phyloP scores from a whole-genome alignment of 2,329 filamentous ascomycete species.

The Aspergillus caelatus region DNA sequence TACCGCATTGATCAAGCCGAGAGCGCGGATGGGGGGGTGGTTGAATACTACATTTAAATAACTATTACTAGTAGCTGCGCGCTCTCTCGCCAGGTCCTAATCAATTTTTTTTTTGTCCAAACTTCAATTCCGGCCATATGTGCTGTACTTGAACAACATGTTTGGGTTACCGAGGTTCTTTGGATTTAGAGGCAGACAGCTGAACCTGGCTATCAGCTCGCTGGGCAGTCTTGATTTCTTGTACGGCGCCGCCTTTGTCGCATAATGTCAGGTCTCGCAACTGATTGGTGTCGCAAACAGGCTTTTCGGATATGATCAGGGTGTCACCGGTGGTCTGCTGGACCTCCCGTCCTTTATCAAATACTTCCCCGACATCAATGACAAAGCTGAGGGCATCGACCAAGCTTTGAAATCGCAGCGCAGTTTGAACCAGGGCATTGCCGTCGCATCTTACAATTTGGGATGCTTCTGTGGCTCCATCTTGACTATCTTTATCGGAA shows the following conservation, averaged over 20 bases:
- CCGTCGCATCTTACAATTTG: slow-evolving; percentile 47
- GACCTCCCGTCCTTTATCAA: slow-evolving; percentile 43
- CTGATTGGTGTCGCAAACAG: slow-evolving; percentile 20
- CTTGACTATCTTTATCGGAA: slow-evolving; percentile 52
- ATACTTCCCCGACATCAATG: slow-evolving; percentile 40
- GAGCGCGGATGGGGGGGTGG: not conserved
- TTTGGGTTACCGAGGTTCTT: slow-evolving; percentile 33
- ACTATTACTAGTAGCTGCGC: slow-evolving; percentile 16
- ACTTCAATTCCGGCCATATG: slow-evolving; percentile 13
- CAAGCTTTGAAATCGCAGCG: slow-evolving; percentile 18
- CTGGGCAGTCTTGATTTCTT: slow-evolving; percentile 48
- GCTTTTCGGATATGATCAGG: slow-evolving; percentile 44
- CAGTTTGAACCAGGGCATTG: slow-evolving; percentile 36
- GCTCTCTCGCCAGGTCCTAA: not conserved
- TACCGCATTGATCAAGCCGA: slow-evolving; percentile 30
- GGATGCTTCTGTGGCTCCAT: slow-evolving; percentile 54
- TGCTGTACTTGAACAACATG: slow-evolving; percentile 24
- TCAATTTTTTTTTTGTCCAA: not conserved
- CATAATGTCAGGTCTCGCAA: not conserved
- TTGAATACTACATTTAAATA: slow-evolving; percentile 23
- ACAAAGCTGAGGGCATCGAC: slow-evolving; percentile 13
- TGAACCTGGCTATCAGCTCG: slow-evolving; percentile 43
- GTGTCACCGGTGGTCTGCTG: slow-evolving; percentile 47
- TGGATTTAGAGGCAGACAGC: slow-evolving; percentile 29
- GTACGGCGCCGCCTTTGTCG: slow-evolving; percentile 15